Conservation (phyloP, 2,329 filamentous ascomycete genomes). For the Penicillium sp. region DNA sequence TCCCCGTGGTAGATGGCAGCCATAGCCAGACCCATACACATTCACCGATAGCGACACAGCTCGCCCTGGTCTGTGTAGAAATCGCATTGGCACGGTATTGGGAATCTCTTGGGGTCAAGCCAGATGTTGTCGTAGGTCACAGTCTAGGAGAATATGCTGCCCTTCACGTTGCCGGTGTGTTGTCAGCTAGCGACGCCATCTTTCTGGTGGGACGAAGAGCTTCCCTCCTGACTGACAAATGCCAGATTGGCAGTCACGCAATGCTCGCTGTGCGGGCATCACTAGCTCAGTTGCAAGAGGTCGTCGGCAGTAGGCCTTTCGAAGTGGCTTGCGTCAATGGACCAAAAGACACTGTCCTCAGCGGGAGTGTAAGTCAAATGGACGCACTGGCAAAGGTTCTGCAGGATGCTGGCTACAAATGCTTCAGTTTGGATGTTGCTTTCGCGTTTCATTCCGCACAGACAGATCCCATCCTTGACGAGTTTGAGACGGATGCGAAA, state of each 20-base stretch:
- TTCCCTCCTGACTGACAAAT: slow-evolving; percentile 22
- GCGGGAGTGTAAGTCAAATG: background rate
- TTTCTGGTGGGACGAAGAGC: slow-evolving; percentile 34
- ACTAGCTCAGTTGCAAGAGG: background rate
- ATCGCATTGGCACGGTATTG: slow-evolving; percentile 45
- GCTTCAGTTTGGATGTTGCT: slow-evolving; percentile 15
- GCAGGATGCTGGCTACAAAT: background rate
- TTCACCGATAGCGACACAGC: slow-evolving; percentile 39
- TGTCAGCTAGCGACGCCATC: slow-evolving; percentile 29
- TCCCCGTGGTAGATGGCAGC: slow-evolving; percentile 31
- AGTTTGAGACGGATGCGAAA: slow-evolving; percentile 31
- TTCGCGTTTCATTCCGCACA: slow-evolving; percentile 13
- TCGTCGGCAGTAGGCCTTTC: background rate
- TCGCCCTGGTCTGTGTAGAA: slow-evolving; percentile 45
- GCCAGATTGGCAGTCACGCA: slow-evolving; percentile 19
- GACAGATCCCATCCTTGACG: background rate
- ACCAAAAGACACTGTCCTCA: background rate
- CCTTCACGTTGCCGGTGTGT: slow-evolving; percentile 28
- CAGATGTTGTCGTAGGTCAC: slow-evolving; percentile 10
- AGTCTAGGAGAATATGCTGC: slow-evolving; percentile 40
- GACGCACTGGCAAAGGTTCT: background rate
- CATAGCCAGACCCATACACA: slow-evolving; percentile 25
- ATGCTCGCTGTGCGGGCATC: slow-evolving; percentile 9
- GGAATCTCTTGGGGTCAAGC: slow-evolving; percentile 14
- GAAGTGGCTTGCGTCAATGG: slow-evolving; percentile 8